Conservation (phyloP, 164 flowering plant species). For the Nelumbo lutea region DNA sequence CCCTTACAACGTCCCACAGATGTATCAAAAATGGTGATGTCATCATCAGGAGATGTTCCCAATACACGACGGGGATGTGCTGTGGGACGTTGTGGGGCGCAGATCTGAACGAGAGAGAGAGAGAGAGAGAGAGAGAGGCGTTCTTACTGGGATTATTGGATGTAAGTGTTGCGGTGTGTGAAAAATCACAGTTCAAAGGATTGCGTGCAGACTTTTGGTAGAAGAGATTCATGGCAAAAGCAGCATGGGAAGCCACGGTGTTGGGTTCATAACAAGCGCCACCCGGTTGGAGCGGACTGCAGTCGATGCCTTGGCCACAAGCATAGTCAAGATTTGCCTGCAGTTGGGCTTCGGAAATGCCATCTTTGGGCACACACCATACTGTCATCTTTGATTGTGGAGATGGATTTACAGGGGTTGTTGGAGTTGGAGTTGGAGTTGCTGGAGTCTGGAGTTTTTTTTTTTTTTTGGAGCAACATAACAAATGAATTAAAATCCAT, state of each 20-base stretch:
- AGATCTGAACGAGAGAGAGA: no score
- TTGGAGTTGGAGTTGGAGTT: conserved; percentile 31
- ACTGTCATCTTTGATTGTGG: conserved; percentile 26
- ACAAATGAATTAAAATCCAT: no score
- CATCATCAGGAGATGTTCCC: no score
- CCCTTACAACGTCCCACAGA: no score
- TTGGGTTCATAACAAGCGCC: conserved; percentile 76
- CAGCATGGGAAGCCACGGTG: conserved; percentile 63
- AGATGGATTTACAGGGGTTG: conserved; percentile 21
- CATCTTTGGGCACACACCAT: conserved; percentile 79
- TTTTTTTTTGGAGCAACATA: no score
- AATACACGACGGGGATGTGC: no score
- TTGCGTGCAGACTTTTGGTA: conserved; percentile 53
- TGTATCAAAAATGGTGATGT: not conserved
- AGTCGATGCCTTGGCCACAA: conserved; percentile 62
- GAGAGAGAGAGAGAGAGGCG: not conserved
- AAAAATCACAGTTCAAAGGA: conserved; percentile 78
- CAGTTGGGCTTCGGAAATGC: conserved; percentile 47
- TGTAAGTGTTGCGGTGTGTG: conserved; percentile 55
- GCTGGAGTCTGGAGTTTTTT: conserved; percentile 11
- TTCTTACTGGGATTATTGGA: conserved; percentile 72
- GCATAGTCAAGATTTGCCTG: conserved; percentile 78
- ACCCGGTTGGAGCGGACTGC: conserved; percentile 66
- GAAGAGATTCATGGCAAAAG: conserved; percentile 82
- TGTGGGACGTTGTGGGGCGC: no score